A percentile compares a stretch with the other conserved stretches of the same genome.
Conservation (phyloP, 257 asterid genomes). For the Coffea canephora region DNA sequence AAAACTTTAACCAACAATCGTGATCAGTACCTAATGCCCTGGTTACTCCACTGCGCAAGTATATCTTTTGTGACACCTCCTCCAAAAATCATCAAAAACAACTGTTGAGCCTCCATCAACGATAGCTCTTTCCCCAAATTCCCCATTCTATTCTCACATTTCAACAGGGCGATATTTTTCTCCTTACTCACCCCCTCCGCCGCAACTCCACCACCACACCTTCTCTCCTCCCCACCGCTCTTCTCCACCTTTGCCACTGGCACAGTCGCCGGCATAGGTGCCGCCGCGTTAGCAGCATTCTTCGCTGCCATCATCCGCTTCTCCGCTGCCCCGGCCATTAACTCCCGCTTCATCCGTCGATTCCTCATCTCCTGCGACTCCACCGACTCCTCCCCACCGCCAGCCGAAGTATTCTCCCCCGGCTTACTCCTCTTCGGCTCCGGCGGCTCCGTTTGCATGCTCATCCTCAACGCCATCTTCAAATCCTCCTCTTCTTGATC, state of each 20-base stretch:
- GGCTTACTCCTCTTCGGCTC: slow-evolving; percentile 95
- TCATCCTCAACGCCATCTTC: slow-evolving; percentile 64
- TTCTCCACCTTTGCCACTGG: slow-evolving; percentile 32
- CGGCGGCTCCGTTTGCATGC: slow-evolving; percentile 78
- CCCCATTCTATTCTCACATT: slow-evolving; percentile 26
- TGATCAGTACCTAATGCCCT: slow-evolving; percentile 76
- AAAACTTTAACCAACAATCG: background rate
- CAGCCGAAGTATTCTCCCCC: slow-evolving; percentile 43
- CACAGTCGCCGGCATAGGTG: slow-evolving; percentile 21
- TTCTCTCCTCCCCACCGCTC: slow-evolving; percentile 33
- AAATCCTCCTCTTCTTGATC: slow-evolving; percentile 78
- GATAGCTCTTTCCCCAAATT: slow-evolving; percentile 43
- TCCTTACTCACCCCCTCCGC: slow-evolving; percentile 24
- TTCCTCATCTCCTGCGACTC: slow-evolving; percentile 54
- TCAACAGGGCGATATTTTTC: slow-evolving; percentile 35
- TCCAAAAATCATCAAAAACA: slow-evolving; percentile 77
- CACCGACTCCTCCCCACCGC: slow-evolving; percentile 34
- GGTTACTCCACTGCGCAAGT: slow-evolving; percentile 96
- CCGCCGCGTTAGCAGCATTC: slow-evolving; percentile 20
- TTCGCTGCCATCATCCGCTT: slow-evolving; percentile 65
- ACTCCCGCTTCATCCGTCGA: slow-evolving; percentile 68
- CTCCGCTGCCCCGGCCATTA: slow-evolving; percentile 98
- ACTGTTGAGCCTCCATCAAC: slow-evolving; percentile 55
- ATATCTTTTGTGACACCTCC: slow-evolving; percentile 56
- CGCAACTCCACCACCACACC: slow-evolving; percentile 1